Evolutionary conservation across 2,329 filamentous ascomycete genomes (phyloP).

Genomic region (Ilyonectria destructans): DNA sequence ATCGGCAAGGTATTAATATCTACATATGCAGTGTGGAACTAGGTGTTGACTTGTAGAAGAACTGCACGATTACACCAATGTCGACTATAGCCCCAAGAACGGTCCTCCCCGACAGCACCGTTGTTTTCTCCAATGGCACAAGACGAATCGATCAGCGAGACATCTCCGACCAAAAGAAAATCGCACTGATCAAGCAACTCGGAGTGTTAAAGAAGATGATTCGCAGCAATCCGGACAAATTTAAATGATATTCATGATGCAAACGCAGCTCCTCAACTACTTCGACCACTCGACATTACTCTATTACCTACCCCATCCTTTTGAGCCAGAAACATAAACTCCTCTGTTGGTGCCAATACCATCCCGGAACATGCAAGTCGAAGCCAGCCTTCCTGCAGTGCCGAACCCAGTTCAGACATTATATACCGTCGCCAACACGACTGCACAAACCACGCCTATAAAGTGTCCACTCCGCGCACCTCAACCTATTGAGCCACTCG

Average conservation of each 20-base stretch:
- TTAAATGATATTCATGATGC: conserved; percentile 51
- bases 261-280: conserved; percentile 1
- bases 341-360: not conserved
- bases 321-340: not conserved
- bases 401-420: not conserved
- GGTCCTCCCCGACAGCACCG: conserved; percentile 76
- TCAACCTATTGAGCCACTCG: not conserved
- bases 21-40: not conserved
- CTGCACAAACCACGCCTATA: not conserved
- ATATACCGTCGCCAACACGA: not conserved
- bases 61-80: conserved; percentile 80
- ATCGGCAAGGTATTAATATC: conserved; percentile 72
- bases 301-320: not conserved
- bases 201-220: conserved; percentile 79
- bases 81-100: conserved; percentile 73
- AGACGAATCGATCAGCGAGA: conserved; percentile 72
- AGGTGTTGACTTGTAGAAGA: conserved; percentile 57
- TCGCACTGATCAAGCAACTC: conserved; percentile 77
- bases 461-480: not conserved
- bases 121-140: conserved; percentile 78
- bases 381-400: not conserved
- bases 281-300: not conserved
- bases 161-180: conserved; percentile 75
- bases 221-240: conserved; percentile 72
- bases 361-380: not conserved